Conservation (phyloP, 2,329 filamentous ascomycete species). For the Pestalotiopsis sp. region DNA sequence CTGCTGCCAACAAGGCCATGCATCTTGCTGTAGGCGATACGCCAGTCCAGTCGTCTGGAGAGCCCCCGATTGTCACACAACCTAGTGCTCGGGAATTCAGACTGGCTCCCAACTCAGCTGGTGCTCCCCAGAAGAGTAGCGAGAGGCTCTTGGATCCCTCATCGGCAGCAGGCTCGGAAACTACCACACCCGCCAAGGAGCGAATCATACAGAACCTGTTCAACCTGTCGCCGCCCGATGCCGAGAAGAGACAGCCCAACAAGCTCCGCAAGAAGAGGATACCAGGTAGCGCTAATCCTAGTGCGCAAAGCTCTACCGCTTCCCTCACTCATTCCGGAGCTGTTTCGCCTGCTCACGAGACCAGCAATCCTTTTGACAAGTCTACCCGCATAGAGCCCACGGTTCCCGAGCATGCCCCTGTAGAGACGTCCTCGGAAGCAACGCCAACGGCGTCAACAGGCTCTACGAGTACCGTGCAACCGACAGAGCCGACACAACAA, state of each 20-base stretch:
- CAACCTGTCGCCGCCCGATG: conserved; percentile 65
- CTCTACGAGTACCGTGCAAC: conserved; percentile 37
- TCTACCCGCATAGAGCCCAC: conserved; percentile 19
- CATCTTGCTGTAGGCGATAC: conserved; percentile 34
- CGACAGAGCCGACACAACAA: background rate
- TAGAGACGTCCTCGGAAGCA: conserved; percentile 41
- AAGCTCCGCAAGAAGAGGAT: conserved; percentile 87
- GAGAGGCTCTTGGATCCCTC: conserved; percentile 46
- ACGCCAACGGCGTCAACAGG: conserved; percentile 50
- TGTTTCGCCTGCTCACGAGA: conserved; percentile 48
- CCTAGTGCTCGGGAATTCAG: conserved; percentile 28
- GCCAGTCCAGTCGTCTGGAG: conserved; percentile 23
- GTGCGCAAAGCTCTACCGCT: conserved; percentile 86
- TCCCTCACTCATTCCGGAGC: conserved; percentile 61
- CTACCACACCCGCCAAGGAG: conserved; percentile 64
- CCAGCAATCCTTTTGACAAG: conserved; percentile 47
- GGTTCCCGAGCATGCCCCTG: conserved; percentile 23
- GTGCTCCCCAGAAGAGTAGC: conserved; percentile 46
- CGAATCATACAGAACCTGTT: conserved; percentile 71
- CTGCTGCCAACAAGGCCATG: conserved; percentile 42
- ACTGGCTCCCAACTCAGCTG: conserved; percentile 29
- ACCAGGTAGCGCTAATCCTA: conserved; percentile 76
- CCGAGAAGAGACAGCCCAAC: conserved; percentile 75
- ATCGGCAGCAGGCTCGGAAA: conserved; percentile 32
- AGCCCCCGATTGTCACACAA: conserved; percentile 28